Percentiles rank a stretch among this genome's conserved stretches.
Evolutionary conservation across 805 yeast genomes (phyloP).

Genomic region (Hanseniaspora lindneri): DNA sequence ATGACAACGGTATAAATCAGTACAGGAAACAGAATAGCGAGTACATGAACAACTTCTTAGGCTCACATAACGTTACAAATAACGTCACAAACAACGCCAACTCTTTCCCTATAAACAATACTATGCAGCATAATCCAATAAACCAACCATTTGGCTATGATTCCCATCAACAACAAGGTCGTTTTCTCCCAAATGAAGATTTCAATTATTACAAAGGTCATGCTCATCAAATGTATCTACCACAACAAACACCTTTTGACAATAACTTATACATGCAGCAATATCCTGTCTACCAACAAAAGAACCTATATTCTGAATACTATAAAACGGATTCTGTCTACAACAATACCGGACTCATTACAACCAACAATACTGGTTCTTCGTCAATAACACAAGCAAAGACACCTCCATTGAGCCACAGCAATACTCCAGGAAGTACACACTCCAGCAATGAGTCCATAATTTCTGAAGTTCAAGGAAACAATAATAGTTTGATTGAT

Average conservation of each 20-base stretch:
- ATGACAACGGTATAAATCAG: conserved; percentile 1
- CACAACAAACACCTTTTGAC: not conserved
- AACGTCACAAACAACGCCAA: no score
- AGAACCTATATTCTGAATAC: conserved; percentile 5
- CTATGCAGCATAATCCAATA: not conserved
- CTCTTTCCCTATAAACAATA: no score
- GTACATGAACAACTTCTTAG: conserved; percentile 6
- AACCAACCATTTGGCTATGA: not conserved
- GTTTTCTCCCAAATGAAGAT: not conserved
- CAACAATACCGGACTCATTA: not conserved
- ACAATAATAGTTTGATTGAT: conserved; percentile 9
- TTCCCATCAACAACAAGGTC: not conserved
- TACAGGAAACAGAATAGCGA: conserved; percentile 5
- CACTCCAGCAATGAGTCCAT: conserved; percentile 3
- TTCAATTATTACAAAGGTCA: not conserved
- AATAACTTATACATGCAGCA: conserved; percentile 6
- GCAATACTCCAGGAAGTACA: not conserved
- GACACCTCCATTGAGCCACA: not conserved
- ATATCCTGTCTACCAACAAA: not conserved
- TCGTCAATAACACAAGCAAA: not conserved
- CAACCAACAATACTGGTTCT: conserved; percentile 10
- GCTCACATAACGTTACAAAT: conserved; percentile 6
- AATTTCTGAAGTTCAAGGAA: not conserved
- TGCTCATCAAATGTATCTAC: not conserved
- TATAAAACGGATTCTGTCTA: conserved; percentile 1